Evolutionary conservation across 441 rosid species (phyloP), one percentile per base, ranked within the genome.

Genomic region (Gossypium laxum): DNA sequence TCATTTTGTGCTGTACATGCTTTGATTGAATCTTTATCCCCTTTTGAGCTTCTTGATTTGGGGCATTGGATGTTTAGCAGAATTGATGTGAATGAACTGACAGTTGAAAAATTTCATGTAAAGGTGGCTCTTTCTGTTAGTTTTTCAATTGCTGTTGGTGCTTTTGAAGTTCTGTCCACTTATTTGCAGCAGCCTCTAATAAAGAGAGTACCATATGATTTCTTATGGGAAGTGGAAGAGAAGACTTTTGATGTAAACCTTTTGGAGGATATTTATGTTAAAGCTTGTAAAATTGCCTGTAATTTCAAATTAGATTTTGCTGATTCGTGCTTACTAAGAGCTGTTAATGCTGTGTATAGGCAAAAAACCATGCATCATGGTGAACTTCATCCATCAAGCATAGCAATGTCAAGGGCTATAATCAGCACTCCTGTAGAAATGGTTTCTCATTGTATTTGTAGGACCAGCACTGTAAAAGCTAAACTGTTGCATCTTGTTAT

Each of bases 301-400:
- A 78, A 82, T 30, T 79, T 77, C 69, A 75, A 87, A 67, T 62
- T 80, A 78, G 82, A 79, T 75, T 78, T 78, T 70, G 92, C 86
- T 69, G 86, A 89, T 82, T 5, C 17, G 18, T 90, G 92, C 82
- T 81, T 95, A 84, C 87, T 89, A 70, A 87, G 85, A 80, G 91
- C 84, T 79, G 75, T 82, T 67, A 67, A 64, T 74, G 86, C 86
- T 47, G 77, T 85, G 58, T 74, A 81, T 80, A 74, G 75, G 74
- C 82, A 79, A 78, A 82, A 78, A 57, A 71, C 61, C 67, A 59
- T 74, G 66, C 85, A 71, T 68, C 74, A 76, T 38, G 75, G 66
- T 64, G 77, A 72, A 64, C 77, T 88, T 62, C 91, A 91, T 79
- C 95, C 87, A 28, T 78, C 90, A 80, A 85, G 82, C 72, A 41